Conservation (phyloP, 805 yeast genomes). For the Schizosaccharomyces lindneri region DNA sequence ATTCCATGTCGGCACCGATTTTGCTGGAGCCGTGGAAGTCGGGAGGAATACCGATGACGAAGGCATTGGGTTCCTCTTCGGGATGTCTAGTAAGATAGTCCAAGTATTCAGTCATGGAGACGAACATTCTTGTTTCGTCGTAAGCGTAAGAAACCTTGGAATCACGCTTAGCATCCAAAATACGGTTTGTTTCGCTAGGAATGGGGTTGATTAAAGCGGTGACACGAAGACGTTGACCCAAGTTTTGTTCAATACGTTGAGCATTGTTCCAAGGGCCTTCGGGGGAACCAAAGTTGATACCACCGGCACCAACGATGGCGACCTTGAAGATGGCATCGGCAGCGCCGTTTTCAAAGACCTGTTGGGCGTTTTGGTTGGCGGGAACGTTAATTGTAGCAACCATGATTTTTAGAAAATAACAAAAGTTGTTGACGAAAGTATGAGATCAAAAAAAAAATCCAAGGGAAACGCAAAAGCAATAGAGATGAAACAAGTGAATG, state of each 20-base stretch:
- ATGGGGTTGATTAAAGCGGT: constrained; percentile 7
- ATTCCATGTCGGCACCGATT: constrained; percentile 6
- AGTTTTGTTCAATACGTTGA: constrained; percentile 6
- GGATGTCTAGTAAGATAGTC: neutral
- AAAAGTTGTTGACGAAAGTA: too few relatives aligned
- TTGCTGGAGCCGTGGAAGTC: constrained; percentile 7
- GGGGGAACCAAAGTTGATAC: constrained; percentile 8
- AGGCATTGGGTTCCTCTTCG: constrained; percentile 4
- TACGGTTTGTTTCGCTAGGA: constrained; percentile 3
- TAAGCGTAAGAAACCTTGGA: constrained; percentile 4
- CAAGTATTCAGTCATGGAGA: constrained; percentile 3
- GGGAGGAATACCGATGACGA: constrained; percentile 8
- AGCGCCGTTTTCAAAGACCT: neutral
- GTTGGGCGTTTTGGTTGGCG: too few relatives aligned
- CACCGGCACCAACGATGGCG: constrained; percentile 4
- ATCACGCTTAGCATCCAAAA: constrained; percentile 5
- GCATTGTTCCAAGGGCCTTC: constrained; percentile 9
- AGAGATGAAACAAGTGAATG: too few relatives aligned
- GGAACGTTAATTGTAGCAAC: too few relatives aligned
- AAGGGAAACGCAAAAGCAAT: too few relatives aligned
- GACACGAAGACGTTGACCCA: constrained; percentile 7
- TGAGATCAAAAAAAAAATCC: too few relatives aligned
- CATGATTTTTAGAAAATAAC: too few relatives aligned
- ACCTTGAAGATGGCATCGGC: constrained; percentile 2
- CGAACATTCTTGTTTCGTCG: constrained; percentile 3